A percentile compares a stretch with the other conserved stretches of the same genome.
Evolutionary conservation across 2,329 filamentous ascomycete genomes (phyloP).

Genomic region (Aspergillus sp.): DNA sequence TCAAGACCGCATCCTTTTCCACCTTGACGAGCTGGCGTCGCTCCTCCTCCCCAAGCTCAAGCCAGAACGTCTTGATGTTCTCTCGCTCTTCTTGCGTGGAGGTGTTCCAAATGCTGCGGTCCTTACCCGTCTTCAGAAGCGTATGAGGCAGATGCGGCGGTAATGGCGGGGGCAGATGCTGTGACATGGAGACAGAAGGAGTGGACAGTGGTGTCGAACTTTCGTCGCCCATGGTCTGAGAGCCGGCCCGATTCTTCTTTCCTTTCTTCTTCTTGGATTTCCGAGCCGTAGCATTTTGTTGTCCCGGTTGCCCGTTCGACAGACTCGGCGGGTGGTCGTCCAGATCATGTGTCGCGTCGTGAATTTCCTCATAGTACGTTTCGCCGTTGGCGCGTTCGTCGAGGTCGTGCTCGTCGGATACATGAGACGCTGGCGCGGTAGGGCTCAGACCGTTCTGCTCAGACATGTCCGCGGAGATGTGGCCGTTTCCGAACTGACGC

Average conservation of each 20-base stretch:
- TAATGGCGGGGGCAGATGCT: constrained; percentile 46
- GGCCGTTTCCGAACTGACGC: constrained; percentile 42
- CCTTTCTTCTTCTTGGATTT: constrained; percentile 47
- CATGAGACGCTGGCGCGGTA: constrained; percentile 29
- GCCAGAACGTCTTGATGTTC: constrained; percentile 97
- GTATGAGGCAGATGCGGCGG: constrained; percentile 47
- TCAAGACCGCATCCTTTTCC: constrained; percentile 95
- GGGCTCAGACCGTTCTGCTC: constrained; percentile 41
- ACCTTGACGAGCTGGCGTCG: constrained; percentile 95
- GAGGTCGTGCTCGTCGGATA: constrained; percentile 33
- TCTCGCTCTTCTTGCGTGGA: constrained; percentile 92
- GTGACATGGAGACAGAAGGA: constrained; percentile 46
- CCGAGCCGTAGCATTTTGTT: constrained; percentile 26
- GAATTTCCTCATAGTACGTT: constrained; percentile 59
- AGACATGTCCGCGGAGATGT: constrained; percentile 24
- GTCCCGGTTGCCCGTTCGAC: constrained; percentile 26
- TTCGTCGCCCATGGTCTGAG: constrained; percentile 39
- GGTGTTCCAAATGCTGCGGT: constrained; percentile 92
- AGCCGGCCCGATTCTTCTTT: constrained; percentile 38
- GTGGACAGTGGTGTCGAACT: constrained; percentile 43
- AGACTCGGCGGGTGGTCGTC: constrained; percentile 15
- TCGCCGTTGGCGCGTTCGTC: constrained; percentile 52
- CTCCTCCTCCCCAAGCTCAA: constrained; percentile 89
- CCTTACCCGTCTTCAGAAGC: constrained; percentile 59
- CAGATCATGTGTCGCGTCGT: constrained; percentile 39